These are phyloP conservation scores for Fusarium avenaceum DNA, from an alignment of 2,329 filamentous ascomycete genomes.

Conservation along the genomic window DNA sequence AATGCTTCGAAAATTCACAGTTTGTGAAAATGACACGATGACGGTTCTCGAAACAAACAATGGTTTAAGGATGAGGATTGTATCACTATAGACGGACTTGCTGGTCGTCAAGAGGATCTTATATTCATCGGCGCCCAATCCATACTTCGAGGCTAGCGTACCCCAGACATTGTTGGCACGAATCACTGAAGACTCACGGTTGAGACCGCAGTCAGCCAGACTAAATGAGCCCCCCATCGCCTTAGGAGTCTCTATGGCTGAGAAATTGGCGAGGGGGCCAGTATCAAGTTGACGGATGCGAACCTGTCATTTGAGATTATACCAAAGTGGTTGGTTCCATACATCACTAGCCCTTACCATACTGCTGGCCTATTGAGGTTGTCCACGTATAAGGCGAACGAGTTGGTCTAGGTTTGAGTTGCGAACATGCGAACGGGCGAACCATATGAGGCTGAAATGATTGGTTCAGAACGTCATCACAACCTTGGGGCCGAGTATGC, in stretches of 20 bases:
- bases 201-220: constrained; percentile 7
- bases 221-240: constrained; percentile 3
- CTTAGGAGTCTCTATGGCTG: neutral
- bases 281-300: neutral
- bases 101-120: constrained; percentile 19
- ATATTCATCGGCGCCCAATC: constrained; percentile 19
- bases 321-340: neutral
- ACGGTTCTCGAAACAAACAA: neutral
- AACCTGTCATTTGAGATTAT: constrained; percentile 5
- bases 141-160: constrained; percentile 10
- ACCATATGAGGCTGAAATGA: constrained; percentile 33
- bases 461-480: constrained; percentile 29
- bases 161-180: neutral
- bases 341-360: neutral
- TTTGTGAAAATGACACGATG: neutral
- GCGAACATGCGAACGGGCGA: constrained; percentile 25
- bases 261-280: constrained; percentile 13
- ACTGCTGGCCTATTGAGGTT: neutral
- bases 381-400: constrained; percentile 24
- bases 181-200: neutral
- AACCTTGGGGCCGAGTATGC: constrained; percentile 13
- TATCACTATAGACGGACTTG: neutral
- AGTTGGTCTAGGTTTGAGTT: constrained; percentile 24
- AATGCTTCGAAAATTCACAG: neutral
- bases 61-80: constrained; percentile 1